Evolutionary conservation across 495 filamentous ascomycete species (phyloP).

Genomic region (Thermochaetoides thermophila): DNA sequence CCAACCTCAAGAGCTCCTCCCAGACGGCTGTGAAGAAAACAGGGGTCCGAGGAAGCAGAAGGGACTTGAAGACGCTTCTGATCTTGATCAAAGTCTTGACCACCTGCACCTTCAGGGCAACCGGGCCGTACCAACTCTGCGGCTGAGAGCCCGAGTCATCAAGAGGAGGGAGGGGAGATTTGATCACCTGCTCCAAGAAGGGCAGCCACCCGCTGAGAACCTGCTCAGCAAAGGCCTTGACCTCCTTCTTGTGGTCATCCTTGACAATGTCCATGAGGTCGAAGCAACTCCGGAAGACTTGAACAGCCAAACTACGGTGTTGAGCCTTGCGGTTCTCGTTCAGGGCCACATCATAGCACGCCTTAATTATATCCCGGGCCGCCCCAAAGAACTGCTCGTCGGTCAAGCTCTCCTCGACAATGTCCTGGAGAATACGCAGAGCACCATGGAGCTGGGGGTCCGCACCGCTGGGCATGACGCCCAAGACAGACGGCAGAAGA

Average conservation of each 20-base stretch:
- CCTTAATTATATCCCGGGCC: constrained; percentile 67
- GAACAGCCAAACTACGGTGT: constrained; percentile 68
- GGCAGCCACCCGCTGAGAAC: constrained; percentile 70
- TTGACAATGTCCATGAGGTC: constrained; percentile 92
- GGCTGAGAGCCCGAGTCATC: constrained; percentile 24
- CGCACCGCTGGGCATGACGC: constrained; percentile 54
- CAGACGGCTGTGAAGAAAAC: constrained; percentile 72
- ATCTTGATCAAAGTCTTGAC: constrained; percentile 91
- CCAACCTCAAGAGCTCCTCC: constrained; percentile 63
- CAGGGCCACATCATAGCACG: constrained; percentile 66
- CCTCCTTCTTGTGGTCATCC: constrained; percentile 71
- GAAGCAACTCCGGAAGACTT: constrained; percentile 79
- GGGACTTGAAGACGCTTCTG: constrained; percentile 61
- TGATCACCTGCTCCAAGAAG: constrained; percentile 63
- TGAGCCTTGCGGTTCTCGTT: constrained; percentile 57
- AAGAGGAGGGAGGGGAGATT: constrained; percentile 48
- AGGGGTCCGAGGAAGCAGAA: constrained; percentile 67
- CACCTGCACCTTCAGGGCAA: constrained; percentile 77
- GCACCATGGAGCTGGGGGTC: constrained; percentile 77
- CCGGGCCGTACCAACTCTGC: constrained; percentile 54
- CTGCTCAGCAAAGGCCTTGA: constrained; percentile 80
- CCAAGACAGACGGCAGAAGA: constrained; percentile 66
- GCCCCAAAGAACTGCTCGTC: constrained; percentile 89
- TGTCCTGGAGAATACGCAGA: constrained; percentile 69
- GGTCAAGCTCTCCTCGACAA: constrained; percentile 83